phyloP scores from a whole-genome alignment of 441 rosid species.

The Raphanus hybrid region DNA sequence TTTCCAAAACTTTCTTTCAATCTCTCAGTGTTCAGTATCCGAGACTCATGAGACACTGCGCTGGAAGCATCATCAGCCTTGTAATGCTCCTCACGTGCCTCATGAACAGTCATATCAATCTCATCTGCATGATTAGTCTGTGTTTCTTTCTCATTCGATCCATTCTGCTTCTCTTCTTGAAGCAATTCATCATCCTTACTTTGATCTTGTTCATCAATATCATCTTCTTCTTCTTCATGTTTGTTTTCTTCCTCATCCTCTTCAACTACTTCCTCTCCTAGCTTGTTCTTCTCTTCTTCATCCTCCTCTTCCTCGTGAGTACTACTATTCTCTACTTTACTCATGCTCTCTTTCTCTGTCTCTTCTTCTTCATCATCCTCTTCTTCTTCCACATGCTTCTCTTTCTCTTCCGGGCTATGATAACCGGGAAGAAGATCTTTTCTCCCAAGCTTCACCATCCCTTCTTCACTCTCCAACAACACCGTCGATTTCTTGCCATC shows the following conservation, averaged over 20 bases:
- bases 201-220: slow-evolving; percentile 57
- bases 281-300: slow-evolving; percentile 45
- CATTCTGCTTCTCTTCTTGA: slow-evolving; percentile 62
- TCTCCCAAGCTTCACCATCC: slow-evolving; percentile 53
- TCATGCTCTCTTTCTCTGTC: no score
- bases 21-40: slow-evolving; percentile 42
- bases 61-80: slow-evolving; percentile 96
- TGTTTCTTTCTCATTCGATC: slow-evolving; percentile 8
- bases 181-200: slow-evolving; percentile 56
- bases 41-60: slow-evolving; percentile 82
- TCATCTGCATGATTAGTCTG: slow-evolving; percentile 46
- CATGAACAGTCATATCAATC: slow-evolving; percentile 49
- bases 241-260: slow-evolving; percentile 47
- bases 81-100: slow-evolving; percentile 86
- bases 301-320: slow-evolving; percentile 28
- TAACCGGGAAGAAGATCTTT: slow-evolving; percentile 58
- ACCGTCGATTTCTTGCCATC: slow-evolving; percentile 45
- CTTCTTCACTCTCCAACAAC: slow-evolving; percentile 36
- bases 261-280: slow-evolving; percentile 47
- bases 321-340: no score
- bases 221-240: slow-evolving; percentile 38
- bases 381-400: no score
- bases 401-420: no score
- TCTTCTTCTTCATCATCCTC: no score
- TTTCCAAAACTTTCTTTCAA: slow-evolving; percentile 48